Base-by-base conservation (phyloP, 768 basidiomycete genomes). In the Lactarius deliciosus region DNA sequence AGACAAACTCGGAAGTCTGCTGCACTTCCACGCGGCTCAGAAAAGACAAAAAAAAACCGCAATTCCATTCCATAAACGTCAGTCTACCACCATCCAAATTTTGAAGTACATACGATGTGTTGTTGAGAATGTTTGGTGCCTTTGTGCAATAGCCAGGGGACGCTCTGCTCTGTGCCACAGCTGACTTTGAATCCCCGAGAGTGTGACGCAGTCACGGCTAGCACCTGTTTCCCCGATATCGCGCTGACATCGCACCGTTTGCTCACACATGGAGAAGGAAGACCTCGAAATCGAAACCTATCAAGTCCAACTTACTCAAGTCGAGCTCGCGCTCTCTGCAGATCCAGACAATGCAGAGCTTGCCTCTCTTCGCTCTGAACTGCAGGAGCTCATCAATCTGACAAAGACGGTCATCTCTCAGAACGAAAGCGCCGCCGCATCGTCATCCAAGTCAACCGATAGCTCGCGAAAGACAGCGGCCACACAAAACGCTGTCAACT, bases 201-300 rank as follows among this genome's bases (percentile, higher is more conserved):
- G 3, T 34, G 56, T 57, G 30, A 32, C 34, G 4, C 22, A 34
- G 59, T 28, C 59, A 40, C 59, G 16, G 22, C 22, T 60, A 22
- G n/a, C 40, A 28, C 10, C 25, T 10, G 8, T 13, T 5, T 22
- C 59, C 59, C 40, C 59, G 59, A 28, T 36, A 58, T 59, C 45
- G 50, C 43, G 25, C 43, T 32, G 38, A 28, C 65, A 56, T 60
- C 34, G 22, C 60, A 58, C 64, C 62, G 25, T 28, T 56, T 61
- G 62, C 62, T 45, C 41, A 55, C 66, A 25, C 36, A 82, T 82
- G 81, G 77, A 91, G 75, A 86, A 85, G 72, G 80, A 84, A 65
- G 93, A 94, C 76, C 85, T 95, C 65, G 93, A 95, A 77, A 91
- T 95, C 65, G 93, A 95, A 77, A 91, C 91, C 2, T 94, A 94